Conservation (phyloP, 495 filamentous ascomycete genomes). For the Penicillium maclennaniae region DNA sequence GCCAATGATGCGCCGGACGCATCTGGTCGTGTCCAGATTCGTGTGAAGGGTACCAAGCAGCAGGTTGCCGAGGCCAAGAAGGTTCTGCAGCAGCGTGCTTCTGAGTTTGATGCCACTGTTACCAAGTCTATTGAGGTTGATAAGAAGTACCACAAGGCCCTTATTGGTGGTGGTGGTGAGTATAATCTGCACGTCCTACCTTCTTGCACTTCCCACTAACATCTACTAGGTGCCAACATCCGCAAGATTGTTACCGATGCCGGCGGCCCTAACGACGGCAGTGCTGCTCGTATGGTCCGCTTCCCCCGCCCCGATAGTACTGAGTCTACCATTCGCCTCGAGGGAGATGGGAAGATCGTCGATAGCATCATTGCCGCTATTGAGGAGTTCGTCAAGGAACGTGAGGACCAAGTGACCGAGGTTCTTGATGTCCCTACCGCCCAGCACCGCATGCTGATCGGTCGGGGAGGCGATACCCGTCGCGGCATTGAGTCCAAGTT, state of each 20-base stretch:
- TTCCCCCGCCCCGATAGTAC: constrained; percentile 77
- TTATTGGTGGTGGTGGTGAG: constrained; percentile 89
- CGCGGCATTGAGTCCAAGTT: constrained; percentile 85
- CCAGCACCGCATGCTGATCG: constrained; percentile 88
- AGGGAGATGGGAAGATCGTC: constrained; percentile 76
- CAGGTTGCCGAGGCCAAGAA: constrained; percentile 88
- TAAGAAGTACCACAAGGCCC: constrained; percentile 80
- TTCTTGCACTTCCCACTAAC: constrained; percentile 29
- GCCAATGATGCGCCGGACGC: constrained; percentile 56
- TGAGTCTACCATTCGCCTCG: constrained; percentile 81
- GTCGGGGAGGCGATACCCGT: constrained; percentile 81
- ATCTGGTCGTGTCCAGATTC: constrained; percentile 70
- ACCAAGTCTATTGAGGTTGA: constrained; percentile 81
- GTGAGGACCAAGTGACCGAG: constrained; percentile 71
- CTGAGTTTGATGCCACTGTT: constrained; percentile 80
- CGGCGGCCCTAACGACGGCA: constrained; percentile 80
- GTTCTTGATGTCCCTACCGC: constrained; percentile 75
- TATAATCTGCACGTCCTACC: constrained; percentile 9
- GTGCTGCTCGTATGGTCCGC: constrained; percentile 79
- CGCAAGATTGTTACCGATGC: constrained; percentile 82
- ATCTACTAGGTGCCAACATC: constrained; percentile 69
- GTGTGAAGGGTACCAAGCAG: constrained; percentile 82
- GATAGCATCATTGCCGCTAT: constrained; percentile 85
- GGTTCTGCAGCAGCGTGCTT: constrained; percentile 75
- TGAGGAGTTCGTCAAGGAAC: constrained; percentile 69